Evolutionary conservation across 2,329 filamentous ascomycete species (phyloP).

Genomic region (Rhynchosporium agropyri): DNA sequence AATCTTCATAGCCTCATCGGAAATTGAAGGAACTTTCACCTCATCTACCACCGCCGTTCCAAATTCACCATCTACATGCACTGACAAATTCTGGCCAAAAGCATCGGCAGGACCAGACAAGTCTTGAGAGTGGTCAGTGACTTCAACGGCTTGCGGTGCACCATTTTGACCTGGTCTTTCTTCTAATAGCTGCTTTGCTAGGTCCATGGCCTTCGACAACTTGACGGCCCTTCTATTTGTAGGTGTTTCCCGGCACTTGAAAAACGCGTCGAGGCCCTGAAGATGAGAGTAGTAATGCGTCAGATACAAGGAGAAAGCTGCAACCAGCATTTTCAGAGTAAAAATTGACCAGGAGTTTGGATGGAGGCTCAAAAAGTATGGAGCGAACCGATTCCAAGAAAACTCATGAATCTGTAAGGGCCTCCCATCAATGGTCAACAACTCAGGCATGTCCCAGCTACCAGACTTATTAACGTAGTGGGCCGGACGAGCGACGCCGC

Average conservation of each 20-base stretch:
- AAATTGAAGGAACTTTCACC: not conserved
- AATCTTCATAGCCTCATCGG: not conserved
- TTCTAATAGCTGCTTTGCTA: not conserved
- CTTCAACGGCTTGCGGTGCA: too few relatives aligned
- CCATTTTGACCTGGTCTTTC: not conserved
- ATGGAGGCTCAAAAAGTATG: constrained; percentile 23
- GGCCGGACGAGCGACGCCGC: not conserved
- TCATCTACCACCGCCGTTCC: constrained; percentile 10
- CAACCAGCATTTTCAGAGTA: constrained; percentile 7
- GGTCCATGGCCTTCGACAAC: not conserved
- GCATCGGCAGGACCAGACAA: not conserved
- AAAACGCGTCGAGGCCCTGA: not conserved
- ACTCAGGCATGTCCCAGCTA: not conserved
- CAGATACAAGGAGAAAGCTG: constrained; percentile 19
- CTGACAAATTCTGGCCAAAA: too few relatives aligned
- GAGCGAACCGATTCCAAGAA: constrained; percentile 23
- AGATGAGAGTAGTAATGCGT: constrained; percentile 16
- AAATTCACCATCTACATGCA: not conserved
- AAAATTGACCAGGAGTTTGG: constrained; percentile 10
- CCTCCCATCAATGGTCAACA: constrained; percentile 16
- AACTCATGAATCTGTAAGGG: constrained; percentile 26
- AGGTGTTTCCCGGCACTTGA: constrained; percentile 2
- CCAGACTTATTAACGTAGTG: not conserved
- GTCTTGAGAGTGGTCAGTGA: not conserved
- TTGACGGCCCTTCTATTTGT: not conserved